Evolutionary conservation across 1,284 basidiomycete species (phyloP).

Genomic region (Somion occarium): DNA sequence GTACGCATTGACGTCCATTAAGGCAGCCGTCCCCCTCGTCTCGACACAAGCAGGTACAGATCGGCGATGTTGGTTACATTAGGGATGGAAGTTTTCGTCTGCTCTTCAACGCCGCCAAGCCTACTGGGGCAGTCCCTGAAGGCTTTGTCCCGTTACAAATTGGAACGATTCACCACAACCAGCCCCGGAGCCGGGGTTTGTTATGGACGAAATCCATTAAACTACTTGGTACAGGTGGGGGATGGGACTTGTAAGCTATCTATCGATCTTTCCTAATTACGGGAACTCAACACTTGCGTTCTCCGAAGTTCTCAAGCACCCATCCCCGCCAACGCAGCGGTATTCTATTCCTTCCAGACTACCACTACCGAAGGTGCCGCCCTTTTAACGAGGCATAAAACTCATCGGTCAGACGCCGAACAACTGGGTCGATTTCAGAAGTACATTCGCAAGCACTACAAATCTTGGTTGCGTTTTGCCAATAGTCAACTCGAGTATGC

Average conservation of each 20-base stretch:
- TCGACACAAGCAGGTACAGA: neutral
- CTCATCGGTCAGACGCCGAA: conserved; percentile 5
- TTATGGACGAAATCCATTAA: neutral
- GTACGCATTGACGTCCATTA: neutral
- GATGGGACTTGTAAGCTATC: neutral
- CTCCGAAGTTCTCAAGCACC: neutral
- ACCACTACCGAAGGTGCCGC: conserved; percentile 7
- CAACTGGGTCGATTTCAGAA: neutral
- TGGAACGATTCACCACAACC: neutral
- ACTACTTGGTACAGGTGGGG: neutral
- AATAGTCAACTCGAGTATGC: conserved; percentile 1
- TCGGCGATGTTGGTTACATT: conserved; percentile 11
- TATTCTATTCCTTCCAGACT: conserved; percentile 4
- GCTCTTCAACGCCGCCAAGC: conserved; percentile 6
- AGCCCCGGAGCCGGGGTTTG: conserved; percentile 1
- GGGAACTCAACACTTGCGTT: neutral
- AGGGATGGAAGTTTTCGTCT: conserved; percentile 3
- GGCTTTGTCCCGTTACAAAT: conserved; percentile 3
- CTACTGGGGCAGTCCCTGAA: conserved; percentile 5
- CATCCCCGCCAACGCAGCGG: neutral
- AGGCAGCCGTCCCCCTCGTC: conserved; percentile 1
- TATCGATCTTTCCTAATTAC: neutral
- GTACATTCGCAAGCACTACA: conserved; percentile 9
- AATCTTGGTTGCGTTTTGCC: conserved; percentile 12
- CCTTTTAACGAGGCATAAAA: conserved; percentile 7